Conservation (phyloP, 768 basidiomycete genomes). For the Boletellus emodensis region DNA sequence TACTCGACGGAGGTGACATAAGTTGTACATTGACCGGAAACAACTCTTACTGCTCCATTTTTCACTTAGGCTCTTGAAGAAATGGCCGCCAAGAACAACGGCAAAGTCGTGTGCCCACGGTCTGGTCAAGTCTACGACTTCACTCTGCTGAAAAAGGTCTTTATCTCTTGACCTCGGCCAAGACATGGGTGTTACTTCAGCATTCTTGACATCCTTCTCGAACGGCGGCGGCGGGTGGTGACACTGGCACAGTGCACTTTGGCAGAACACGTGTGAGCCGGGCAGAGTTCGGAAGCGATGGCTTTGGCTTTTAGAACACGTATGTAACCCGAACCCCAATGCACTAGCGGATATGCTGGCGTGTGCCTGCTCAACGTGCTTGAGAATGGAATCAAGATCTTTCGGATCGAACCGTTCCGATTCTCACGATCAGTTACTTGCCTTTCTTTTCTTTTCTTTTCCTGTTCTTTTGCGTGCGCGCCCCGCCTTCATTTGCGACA, state of each 20-base stretch:
- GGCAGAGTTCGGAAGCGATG: slow-evolving; percentile 23
- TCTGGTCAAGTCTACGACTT: slow-evolving; percentile 64
- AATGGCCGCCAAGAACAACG: slow-evolving; percentile 78
- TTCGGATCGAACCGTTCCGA: slow-evolving; percentile 2
- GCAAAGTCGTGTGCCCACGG: slow-evolving; percentile 80
- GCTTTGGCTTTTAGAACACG: slow-evolving; percentile 9
- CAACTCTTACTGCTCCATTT: slow-evolving; percentile 11
- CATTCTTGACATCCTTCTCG: background rate
- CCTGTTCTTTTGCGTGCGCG: background rate
- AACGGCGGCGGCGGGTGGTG: background rate
- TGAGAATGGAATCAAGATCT: slow-evolving; percentile 26
- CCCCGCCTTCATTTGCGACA: slow-evolving; percentile 5
- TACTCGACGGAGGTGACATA: slow-evolving; percentile 84
- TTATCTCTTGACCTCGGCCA: slow-evolving; percentile 62
- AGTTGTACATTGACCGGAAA: slow-evolving; percentile 3
- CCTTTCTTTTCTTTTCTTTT: background rate
- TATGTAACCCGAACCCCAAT: slow-evolving; percentile 17
- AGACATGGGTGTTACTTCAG: background rate
- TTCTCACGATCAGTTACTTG: slow-evolving; percentile 9
- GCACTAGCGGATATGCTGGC: slow-evolving; percentile 7
- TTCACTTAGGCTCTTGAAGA: slow-evolving; percentile 71
- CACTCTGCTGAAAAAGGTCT: slow-evolving; percentile 76
- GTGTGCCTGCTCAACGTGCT: slow-evolving; percentile 22
- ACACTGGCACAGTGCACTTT: background rate
- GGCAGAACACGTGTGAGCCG: slow-evolving; percentile 13